Evolutionary conservation across 1,139 yeast genomes (phyloP).

Genomic region (Meyerozyma guilliermondii): DNA sequence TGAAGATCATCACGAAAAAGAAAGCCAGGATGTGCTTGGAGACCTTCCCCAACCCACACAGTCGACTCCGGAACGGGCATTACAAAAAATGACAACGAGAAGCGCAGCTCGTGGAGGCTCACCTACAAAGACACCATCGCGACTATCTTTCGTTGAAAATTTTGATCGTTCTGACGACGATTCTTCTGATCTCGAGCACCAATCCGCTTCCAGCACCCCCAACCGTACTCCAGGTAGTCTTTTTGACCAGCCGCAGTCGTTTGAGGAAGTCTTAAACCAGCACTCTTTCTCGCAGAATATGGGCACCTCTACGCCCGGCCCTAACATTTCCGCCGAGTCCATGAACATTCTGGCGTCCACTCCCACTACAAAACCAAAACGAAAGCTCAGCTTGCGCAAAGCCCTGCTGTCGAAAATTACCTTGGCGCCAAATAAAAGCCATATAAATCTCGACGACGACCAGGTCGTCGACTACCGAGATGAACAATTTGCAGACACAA

Average conservation of each 20-base stretch:
- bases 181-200: neutral
- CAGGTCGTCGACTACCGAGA: constrained; percentile 2
- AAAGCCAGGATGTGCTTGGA: neutral
- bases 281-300: constrained; percentile 1
- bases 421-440: constrained; percentile 1
- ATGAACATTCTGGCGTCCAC: neutral
- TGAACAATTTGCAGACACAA: constrained; percentile 1
- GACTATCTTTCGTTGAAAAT: constrained; percentile 14
- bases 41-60: neutral
- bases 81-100: constrained; percentile 9
- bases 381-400: constrained; percentile 1
- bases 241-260: constrained; percentile 1
- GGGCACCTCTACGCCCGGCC: constrained; percentile 1
- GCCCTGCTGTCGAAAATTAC: neutral
- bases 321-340: neutral
- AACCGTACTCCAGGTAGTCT: neutral
- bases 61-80: constrained; percentile 4
- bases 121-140: constrained; percentile 18
- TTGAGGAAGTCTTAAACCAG: neutral
- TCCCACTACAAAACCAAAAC: neutral
- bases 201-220: neutral
- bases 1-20: neutral
- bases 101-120: constrained; percentile 7
- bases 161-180: neutral
- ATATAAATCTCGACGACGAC: constrained; percentile 1